Conservation (phyloP, 1,284 basidiomycete genomes). For the Pascua sp. region DNA sequence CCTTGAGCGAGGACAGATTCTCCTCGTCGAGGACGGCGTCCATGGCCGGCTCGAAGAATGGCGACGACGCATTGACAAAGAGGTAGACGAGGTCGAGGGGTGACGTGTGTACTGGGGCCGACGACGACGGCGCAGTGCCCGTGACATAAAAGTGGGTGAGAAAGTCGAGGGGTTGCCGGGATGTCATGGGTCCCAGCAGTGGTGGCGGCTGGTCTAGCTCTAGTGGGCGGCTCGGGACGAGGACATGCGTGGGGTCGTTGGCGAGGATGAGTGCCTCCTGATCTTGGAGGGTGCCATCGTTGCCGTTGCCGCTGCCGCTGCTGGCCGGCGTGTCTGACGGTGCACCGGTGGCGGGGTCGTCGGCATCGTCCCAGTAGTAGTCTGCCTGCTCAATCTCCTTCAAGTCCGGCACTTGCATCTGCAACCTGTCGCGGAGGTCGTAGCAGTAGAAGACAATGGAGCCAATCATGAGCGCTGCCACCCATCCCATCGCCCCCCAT, state of each 20-base stretch:
- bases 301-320: too few species aligned
- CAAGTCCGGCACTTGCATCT: too few species aligned
- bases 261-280: not conserved
- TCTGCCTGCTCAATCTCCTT: too few species aligned
- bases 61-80: slow-evolving; percentile 35
- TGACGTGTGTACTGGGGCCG: not conserved
- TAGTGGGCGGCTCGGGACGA: slow-evolving; percentile 4
- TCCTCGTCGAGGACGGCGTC: slow-evolving; percentile 17
- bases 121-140: slow-evolving; percentile 1
- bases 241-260: slow-evolving; percentile 14
- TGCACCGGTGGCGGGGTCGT: too few species aligned
- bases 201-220: not conserved
- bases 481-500: not conserved
- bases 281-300: too few species aligned
- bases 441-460: slow-evolving; percentile 1
- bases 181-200: slow-evolving; percentile 16
- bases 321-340: too few species aligned
- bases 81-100: slow-evolving; percentile 37
- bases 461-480: not conserved
- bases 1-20: slow-evolving; percentile 8
- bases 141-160: slow-evolving; percentile 15
- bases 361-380: too few species aligned
- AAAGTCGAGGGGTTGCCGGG: slow-evolving; percentile 10
- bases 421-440: not conserved
- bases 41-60: slow-evolving; percentile 24